Evolutionary conservation across 345 rosid genomes (phyloP), one percentile per base, ranked within the genome.

Genomic region (Acer yangbiense): DNA sequence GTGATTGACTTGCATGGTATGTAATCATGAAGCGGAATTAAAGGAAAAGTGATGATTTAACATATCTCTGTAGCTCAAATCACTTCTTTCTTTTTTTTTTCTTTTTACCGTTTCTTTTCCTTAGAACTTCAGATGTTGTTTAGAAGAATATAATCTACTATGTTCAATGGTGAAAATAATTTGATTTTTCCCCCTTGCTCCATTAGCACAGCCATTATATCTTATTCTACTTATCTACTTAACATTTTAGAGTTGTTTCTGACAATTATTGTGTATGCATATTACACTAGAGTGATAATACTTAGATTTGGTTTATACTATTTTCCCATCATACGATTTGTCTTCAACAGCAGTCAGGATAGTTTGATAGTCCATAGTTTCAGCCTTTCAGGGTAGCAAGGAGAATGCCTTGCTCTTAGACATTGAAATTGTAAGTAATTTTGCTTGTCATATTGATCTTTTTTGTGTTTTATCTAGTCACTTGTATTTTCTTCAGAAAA

Each of bases 1-100:
- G 78, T 66, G 61, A 68, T 76, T 52, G 83, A 78, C 55, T 72
- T 69, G 77, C 76, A 52, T 71, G 44, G 58, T 44, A 66, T 32
- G 77, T 20, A 69, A 82, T 82, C 74, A 65, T 77, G 63, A 66
- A 62, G 64, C 52, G 23, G 65, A 68, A 77, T 17, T 62, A 48
- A 64, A 73, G 68, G 50, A 48, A 73, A 69, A 55, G 62, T 66
- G 50, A 77, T 72, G 71, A 73, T 72, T 75, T 62, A 43, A 13
- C 65, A n/a, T 63, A 16, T 67, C 57, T 67, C 21, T 62, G 74
- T 72, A 27, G 75, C 72, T 67, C 65, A 60, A 5, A 35, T 69
- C 18, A 18, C 21, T 23, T 17, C 11, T 32, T 17, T 13, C 11
- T 16, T 10, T 7, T 18, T n/a, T 11, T 25, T 71, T 41, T 16